Conservation (phyloP, 2,329 filamentous ascomycete genomes). For the Fusarium cyanostomum region DNA sequence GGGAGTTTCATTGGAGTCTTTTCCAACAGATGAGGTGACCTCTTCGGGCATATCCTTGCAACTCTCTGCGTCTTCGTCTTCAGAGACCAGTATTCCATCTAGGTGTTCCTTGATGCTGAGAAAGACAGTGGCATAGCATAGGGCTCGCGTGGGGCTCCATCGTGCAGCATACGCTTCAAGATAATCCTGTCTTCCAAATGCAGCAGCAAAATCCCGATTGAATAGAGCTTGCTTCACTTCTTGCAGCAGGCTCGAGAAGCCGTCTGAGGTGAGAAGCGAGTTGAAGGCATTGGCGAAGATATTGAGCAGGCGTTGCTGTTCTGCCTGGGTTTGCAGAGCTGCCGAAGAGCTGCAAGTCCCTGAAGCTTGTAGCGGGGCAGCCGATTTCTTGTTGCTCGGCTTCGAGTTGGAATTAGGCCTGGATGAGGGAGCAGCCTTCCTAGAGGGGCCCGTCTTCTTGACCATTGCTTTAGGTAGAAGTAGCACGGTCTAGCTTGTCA, state of each 20-base stretch:
- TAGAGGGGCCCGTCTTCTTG: conserved; percentile 37
- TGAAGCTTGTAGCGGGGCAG: conserved; percentile 16
- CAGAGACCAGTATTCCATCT: conserved; percentile 34
- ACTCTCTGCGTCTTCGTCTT: background rate
- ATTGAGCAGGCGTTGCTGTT: conserved; percentile 76
- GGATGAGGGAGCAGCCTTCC: conserved; percentile 29
- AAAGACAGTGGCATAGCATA: conserved; percentile 78
- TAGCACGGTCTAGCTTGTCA: conserved; percentile 7
- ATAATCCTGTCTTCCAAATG: conserved; percentile 77
- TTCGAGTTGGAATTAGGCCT: conserved; percentile 23
- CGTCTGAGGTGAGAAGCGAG: conserved; percentile 56
- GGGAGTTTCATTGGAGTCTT: conserved; percentile 4
- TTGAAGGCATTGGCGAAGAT: conserved; percentile 75
- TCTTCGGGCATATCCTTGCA: background rate
- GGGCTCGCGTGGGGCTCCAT: conserved; percentile 87
- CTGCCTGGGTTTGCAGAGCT: conserved; percentile 30
- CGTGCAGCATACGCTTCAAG: conserved; percentile 86
- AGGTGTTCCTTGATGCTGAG: conserved; percentile 50
- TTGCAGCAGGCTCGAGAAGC: conserved; percentile 71
- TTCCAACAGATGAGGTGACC: background rate
- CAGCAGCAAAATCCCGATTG: conserved; percentile 81
- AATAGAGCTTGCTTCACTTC: conserved; percentile 87
- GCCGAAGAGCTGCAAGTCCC: conserved; percentile 7
- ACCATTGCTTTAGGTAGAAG: conserved; percentile 34
- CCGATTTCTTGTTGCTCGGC: conserved; percentile 29